Conservation (phyloP, 2,329 filamentous ascomycete species). For the Arthrinium puccinioides region DNA sequence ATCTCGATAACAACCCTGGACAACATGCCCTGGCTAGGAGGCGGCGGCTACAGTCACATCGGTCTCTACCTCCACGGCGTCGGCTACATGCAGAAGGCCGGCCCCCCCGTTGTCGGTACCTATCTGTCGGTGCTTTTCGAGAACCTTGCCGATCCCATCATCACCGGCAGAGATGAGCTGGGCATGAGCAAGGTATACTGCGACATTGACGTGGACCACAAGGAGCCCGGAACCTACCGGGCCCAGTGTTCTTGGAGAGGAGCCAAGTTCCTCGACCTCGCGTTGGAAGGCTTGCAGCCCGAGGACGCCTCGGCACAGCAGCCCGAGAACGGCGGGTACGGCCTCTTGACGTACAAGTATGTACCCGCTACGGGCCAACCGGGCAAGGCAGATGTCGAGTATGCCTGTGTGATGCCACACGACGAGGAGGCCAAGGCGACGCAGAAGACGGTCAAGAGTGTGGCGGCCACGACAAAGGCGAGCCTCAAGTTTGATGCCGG, state of each 20-base stretch:
- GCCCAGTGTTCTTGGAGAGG: conserved; percentile 35
- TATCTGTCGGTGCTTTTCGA: conserved; percentile 54
- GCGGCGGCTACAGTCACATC: conserved; percentile 48
- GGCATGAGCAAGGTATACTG: conserved; percentile 54
- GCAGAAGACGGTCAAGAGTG: conserved; percentile 19
- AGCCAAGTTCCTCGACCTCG: conserved; percentile 30
- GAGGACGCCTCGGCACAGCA: no score
- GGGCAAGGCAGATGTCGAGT: conserved; percentile 46
- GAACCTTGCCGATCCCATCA: conserved; percentile 49
- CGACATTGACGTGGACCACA: conserved; percentile 36
- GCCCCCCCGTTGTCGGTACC: conserved; percentile 38
- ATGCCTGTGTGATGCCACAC: conserved; percentile 33
- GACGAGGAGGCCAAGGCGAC: conserved; percentile 26
- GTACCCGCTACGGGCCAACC: conserved; percentile 45
- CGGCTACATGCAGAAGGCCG: conserved; percentile 43
- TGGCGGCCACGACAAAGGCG: conserved; percentile 29
- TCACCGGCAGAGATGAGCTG: conserved; percentile 52
- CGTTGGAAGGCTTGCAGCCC: conserved; percentile 24
- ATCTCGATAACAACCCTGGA: conserved; percentile 33
- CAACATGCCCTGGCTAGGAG: conserved; percentile 54
- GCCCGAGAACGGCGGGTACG: conserved; percentile 18
- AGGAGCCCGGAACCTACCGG: conserved; percentile 20
- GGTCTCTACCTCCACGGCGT: conserved; percentile 58
- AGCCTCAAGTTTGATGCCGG: conserved; percentile 38
- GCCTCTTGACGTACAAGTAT: conserved; percentile 49